phyloP scores from a whole-genome alignment of 345 rosid genomes.

The Citropsis articulata region DNA sequence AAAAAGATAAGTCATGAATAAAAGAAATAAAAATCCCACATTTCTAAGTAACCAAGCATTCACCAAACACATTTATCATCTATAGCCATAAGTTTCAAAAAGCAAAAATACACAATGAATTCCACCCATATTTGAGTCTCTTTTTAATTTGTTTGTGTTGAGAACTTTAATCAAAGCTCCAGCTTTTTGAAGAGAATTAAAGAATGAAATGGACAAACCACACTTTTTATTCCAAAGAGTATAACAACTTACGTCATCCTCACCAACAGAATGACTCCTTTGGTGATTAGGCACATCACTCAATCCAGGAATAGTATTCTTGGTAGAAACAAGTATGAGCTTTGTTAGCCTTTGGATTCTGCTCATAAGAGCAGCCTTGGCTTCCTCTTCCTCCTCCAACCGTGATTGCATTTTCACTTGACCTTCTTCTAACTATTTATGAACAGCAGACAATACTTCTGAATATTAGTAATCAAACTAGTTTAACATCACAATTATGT shows the following conservation, averaged over 20 bases:
- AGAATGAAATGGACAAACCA: neutral
- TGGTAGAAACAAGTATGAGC: constrained; percentile 97
- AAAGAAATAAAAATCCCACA: neutral
- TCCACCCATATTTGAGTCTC: neutral
- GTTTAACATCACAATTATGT: neutral
- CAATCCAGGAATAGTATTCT: constrained; percentile 72
- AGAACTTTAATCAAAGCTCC: neutral
- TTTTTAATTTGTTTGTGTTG: neutral
- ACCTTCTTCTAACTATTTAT: constrained; percentile 88
- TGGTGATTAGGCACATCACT: constrained; percentile 67
- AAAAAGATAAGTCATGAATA: neutral
- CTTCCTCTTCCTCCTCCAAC: constrained; percentile 99
- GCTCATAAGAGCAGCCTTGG: constrained; percentile 99
- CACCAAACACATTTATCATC: neutral
- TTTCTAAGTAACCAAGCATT: neutral
- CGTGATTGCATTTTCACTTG: constrained; percentile 99
- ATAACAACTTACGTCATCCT: constrained; percentile 66
- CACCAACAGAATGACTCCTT: constrained; percentile 61
- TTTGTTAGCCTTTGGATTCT: constrained; percentile 97
- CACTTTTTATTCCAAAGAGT: neutral
- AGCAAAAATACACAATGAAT: neutral
- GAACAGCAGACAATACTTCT: constrained; percentile 9
- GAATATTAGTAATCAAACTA: neutral
- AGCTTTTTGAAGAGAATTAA: neutral
- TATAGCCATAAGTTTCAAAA: neutral